phyloP scores from a whole-genome alignment of 176 grass and related monocot genomes.

The Chloris gayana region DNA sequence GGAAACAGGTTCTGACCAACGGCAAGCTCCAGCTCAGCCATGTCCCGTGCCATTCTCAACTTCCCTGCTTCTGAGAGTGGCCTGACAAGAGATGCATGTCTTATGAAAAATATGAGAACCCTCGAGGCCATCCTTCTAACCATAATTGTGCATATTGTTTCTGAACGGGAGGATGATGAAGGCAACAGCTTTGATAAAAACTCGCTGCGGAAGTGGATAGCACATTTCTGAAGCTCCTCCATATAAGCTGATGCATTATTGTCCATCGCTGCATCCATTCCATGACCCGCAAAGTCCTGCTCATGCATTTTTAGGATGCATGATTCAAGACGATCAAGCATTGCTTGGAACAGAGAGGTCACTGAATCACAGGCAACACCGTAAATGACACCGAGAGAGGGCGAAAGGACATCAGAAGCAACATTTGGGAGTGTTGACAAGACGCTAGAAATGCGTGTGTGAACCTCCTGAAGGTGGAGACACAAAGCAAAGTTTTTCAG shows the following conservation, averaged over 20 bases:
- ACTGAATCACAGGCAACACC: conserved; percentile 90
- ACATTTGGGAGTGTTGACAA: conserved; percentile 66
- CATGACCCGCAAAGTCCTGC: conserved; percentile 70
- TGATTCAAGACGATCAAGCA: conserved; percentile 77
- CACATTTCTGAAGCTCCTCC: conserved; percentile 92
- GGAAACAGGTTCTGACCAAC: conserved; percentile 96
- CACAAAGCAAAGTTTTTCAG: conserved; percentile 94
- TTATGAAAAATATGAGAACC: conserved; percentile 95
- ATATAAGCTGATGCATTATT: conserved; percentile 93
- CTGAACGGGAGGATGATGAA: conserved; percentile 77
- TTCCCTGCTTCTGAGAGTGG: conserved; percentile 98
- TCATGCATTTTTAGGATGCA: conserved; percentile 90
- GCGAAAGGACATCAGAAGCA: conserved; percentile 73
- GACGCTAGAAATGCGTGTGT: conserved; percentile 69
- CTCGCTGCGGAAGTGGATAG: conserved; percentile 84
- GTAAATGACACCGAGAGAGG: conserved; percentile 78
- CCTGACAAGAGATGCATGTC: conserved; percentile 89
- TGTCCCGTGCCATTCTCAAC: conserved; percentile 94
- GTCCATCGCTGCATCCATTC: conserved; percentile 63
- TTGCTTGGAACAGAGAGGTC: conserved; percentile 77
- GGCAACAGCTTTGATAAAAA: conserved; percentile 89
- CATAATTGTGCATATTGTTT: conserved; percentile 91
- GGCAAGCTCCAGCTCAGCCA: conserved; percentile 91
- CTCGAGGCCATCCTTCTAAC: conserved; percentile 94
- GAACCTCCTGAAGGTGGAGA: conserved; percentile 92